Evolutionary conservation across 768 basidiomycete species (phyloP).

Genomic region (Serendipita vermifera): DNA sequence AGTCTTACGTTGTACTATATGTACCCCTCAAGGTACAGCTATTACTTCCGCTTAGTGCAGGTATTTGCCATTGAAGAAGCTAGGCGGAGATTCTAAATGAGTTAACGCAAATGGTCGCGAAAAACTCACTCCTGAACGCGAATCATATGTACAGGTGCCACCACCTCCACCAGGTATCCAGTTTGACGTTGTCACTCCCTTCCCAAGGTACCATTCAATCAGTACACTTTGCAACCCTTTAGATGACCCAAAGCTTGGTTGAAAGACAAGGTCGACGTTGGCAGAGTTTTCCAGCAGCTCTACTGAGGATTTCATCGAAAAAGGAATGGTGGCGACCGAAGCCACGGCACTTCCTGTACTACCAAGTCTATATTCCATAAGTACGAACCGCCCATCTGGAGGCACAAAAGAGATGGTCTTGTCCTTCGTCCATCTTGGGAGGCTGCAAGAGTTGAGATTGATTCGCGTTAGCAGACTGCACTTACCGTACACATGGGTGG

Average conservation of each 20-base stretch:
- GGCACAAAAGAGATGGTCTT: slow-evolving; percentile 80
- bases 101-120: not conserved
- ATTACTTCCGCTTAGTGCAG: slow-evolving; percentile 45
- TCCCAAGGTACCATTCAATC: slow-evolving; percentile 63
- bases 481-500: slow-evolving; percentile 84
- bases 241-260: not conserved
- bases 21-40: slow-evolving; percentile 68
- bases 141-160: slow-evolving; percentile 73
- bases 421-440: slow-evolving; percentile 68
- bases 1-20: slow-evolving; percentile 50
- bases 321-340: slow-evolving; percentile 26
- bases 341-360: slow-evolving; percentile 32
- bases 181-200: slow-evolving; percentile 57
- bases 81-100: slow-evolving; percentile 21
- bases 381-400: slow-evolving; percentile 77
- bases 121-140: slow-evolving; percentile 40
- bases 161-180: slow-evolving; percentile 50
- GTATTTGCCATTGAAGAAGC: slow-evolving; percentile 71
- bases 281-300: slow-evolving; percentile 7
- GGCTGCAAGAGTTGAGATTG: slow-evolving; percentile 28
- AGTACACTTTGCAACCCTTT: slow-evolving; percentile 58
- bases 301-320: slow-evolving; percentile 24
- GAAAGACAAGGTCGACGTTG: slow-evolving; percentile 14
- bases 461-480: slow-evolving; percentile 11
- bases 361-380: slow-evolving; percentile 70